Conservation (phyloP, 2,329 filamentous ascomycete species). For the Incumbomyces delicatus region DNA sequence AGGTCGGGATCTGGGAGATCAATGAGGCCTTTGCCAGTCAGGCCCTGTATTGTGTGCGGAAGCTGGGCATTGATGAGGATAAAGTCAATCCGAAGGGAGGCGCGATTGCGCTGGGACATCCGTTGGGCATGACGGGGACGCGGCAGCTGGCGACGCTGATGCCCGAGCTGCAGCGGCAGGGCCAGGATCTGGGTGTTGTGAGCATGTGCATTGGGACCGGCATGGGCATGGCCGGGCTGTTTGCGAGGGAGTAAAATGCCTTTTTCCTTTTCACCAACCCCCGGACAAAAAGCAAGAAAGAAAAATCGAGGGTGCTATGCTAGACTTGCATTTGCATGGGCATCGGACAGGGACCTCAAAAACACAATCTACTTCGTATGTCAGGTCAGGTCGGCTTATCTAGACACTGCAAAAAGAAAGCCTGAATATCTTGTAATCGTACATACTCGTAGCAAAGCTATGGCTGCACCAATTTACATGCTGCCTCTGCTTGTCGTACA, state of each 20-base stretch:
- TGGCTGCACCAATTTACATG: too few species aligned
- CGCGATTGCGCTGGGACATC: conserved; percentile 88
- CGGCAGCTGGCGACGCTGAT: conserved; percentile 69
- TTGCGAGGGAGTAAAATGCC: conserved; percentile 51
- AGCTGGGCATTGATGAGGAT: conserved; percentile 48
- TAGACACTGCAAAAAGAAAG: too few species aligned
- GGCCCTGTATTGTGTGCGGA: conserved; percentile 60
- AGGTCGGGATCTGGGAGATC: conserved; percentile 83
- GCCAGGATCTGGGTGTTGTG: conserved; percentile 69
- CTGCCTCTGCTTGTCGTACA: too few species aligned
- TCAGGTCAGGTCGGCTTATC: too few species aligned
- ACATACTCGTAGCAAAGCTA: too few species aligned
- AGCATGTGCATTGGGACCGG: conserved; percentile 84
- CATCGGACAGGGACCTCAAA: too few species aligned
- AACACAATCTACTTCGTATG: too few species aligned
- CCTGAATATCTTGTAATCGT: too few species aligned
- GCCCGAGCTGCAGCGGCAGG: conserved; percentile 55
- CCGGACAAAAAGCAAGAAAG: not conserved
- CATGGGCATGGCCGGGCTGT: conserved; percentile 65
- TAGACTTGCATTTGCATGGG: too few species aligned
- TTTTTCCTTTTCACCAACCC: not conserved
- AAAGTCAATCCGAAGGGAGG: conserved; percentile 87
- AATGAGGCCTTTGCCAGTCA: conserved; percentile 69
- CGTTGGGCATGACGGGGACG: conserved; percentile 78
- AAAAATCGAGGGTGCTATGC: too few species aligned